Evolutionary conservation across 2,329 filamentous ascomycete genomes (phyloP), one percentile per base, ranked within the genome.

Genomic region (Coleophoma cylindrospora): DNA sequence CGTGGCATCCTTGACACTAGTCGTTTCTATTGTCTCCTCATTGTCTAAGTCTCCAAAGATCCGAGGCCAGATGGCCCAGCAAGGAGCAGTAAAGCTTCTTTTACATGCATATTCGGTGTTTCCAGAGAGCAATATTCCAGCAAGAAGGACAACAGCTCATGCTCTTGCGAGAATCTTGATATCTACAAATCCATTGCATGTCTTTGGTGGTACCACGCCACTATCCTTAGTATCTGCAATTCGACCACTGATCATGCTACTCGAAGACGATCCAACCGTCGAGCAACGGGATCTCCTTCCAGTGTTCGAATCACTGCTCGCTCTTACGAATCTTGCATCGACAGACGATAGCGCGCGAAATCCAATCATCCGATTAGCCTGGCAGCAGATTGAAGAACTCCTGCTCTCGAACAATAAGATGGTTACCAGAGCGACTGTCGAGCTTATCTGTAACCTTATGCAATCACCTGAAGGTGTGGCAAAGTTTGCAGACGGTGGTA

Each of bases 311-410:
- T 79, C 87, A 1, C 78, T 99, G 9, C 86, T 97, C 66, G 92
- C 94, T 0, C 79, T 99, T 34, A 97, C 94, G 0, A 99, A 99
- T 60, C 80, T 99, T 8, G 94, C 92, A 0, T 95, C 89, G 0
- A 80, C 85, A 12, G 86, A 91, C 48, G 63, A 70, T 34, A 79
- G 83, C 6, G 77, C 80, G 6, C 79, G 85, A 41, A 74, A 79
- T 34, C 74, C 78, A 14, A 91, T 96, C 45, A 82, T 96, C 34
- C 82, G 87, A 10, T 73, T 79, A 4, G 82, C 86, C 1, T 95
- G 89, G 81, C 66, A 82, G 1, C 81, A 82, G 17, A 77, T 96
- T 40, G 94, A 97, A 66, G 90, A 96, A 57, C 79, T 91, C 15
- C 74, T 97, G 1, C 78, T 97, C 1, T 86, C 83, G 13, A 80